A percentile compares a stretch with the other conserved stretches of the same genome.
phyloP scores from a whole-genome alignment of 176 grass and related monocot species.

The Poa pratensis region DNA sequence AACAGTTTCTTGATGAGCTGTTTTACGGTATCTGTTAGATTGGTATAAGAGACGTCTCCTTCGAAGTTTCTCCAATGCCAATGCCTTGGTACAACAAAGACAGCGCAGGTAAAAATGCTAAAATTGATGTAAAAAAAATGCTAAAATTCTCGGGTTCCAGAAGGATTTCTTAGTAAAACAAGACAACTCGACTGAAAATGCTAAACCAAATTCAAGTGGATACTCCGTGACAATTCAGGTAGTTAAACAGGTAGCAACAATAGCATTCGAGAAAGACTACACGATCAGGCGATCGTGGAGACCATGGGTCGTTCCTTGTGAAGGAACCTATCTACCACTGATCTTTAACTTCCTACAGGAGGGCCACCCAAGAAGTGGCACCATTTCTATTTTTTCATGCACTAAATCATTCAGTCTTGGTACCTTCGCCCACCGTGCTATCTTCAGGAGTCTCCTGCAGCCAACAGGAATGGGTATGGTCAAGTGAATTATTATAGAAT shows the following conservation, averaged over 20 bases:
- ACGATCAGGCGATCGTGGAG: conserved; percentile 12
- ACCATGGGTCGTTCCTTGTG: conserved; percentile 26
- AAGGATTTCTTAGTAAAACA: too few relatives aligned
- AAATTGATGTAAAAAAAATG: too few relatives aligned
- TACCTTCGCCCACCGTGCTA: neutral
- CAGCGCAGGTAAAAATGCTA: too few relatives aligned
- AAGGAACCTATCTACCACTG: neutral
- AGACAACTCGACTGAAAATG: neutral
- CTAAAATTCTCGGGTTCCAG: too few relatives aligned
- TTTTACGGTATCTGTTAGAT: too few relatives aligned
- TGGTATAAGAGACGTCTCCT: too few relatives aligned
- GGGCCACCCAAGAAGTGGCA: conserved; percentile 10
- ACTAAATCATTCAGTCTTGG: conserved; percentile 19
- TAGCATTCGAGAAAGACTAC: neutral
- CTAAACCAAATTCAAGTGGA: neutral
- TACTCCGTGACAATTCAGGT: neutral
- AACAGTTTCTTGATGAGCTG: too few relatives aligned
- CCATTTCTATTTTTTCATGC: neutral
- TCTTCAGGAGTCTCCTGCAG: conserved; percentile 34
- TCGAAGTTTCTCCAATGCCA: too few relatives aligned
- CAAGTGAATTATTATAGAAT: neutral
- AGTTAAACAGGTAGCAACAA: neutral
- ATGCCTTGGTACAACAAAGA: too few relatives aligned
- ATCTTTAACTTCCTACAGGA: conserved; percentile 22
- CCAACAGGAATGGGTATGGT: neutral